A percentile compares a stretch with the other conserved stretches of the same genome.
Conservation (phyloP, 2,329 filamentous ascomycete species). For the Trichoderma afroharzianum region DNA sequence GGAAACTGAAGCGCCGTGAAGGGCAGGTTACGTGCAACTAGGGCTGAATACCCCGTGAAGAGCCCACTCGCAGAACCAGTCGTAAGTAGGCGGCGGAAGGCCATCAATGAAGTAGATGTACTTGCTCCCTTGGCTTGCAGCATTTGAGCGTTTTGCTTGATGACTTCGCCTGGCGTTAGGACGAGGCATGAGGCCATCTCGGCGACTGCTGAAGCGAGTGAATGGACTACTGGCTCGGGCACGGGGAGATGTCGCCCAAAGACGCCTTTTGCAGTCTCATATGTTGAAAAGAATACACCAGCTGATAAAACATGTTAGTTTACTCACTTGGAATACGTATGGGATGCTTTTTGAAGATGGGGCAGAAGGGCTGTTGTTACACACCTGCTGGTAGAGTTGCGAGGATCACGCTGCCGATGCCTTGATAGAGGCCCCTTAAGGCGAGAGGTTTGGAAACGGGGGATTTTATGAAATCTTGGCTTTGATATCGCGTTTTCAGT, state of each 20-base stretch:
- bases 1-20: conserved; percentile 89
- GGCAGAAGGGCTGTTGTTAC: not conserved
- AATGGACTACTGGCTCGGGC: conserved; percentile 68
- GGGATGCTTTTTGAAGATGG: too few relatives aligned
- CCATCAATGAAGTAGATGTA: conserved; percentile 44
- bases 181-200: conserved; percentile 85
- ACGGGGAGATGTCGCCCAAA: conserved; percentile 53
- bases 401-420: conserved; percentile 77
- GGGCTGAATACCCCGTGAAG: conserved; percentile 71
- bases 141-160: conserved; percentile 94
- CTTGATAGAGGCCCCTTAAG: conserved; percentile 79
- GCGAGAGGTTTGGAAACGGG: conserved; percentile 51
- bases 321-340: not conserved
- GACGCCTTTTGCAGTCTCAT: conserved; percentile 69
- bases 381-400: conserved; percentile 83
- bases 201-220: conserved; percentile 68
- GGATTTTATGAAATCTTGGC: conserved; percentile 64
- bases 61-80: conserved; percentile 50
- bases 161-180: conserved; percentile 81
- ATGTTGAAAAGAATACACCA: conserved; percentile 85
- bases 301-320: conserved; percentile 43
- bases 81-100: conserved; percentile 49
- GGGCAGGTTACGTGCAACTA: conserved; percentile 78
- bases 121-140: conserved; percentile 38
- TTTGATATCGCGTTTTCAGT: conserved; percentile 81